phyloP scores from a whole-genome alignment of 2,329 filamentous ascomycete genomes.

The Curvularia hawaiiensis region DNA sequence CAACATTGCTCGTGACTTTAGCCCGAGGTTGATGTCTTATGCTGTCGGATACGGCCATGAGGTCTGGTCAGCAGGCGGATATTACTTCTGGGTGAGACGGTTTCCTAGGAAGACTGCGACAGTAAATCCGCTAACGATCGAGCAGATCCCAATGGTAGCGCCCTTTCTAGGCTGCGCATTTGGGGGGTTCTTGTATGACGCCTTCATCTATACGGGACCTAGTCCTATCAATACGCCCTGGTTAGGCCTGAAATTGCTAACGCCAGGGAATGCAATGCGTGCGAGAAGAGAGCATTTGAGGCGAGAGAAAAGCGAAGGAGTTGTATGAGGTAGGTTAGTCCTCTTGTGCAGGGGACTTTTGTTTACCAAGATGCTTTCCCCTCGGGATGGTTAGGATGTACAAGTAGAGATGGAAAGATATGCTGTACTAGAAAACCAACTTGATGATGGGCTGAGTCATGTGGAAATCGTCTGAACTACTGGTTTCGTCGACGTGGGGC shows the following conservation, averaged over 20 bases:
- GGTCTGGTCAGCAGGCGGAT: constrained; percentile 69
- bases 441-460: constrained; percentile 16
- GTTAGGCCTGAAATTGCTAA: constrained; percentile 64
- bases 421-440: neutral
- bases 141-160: constrained; percentile 71
- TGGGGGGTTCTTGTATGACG: constrained; percentile 40
- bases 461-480: constrained; percentile 3
- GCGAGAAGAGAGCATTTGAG: constrained; percentile 27
- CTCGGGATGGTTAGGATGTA: no score
- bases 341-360: neutral
- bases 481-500: no score
- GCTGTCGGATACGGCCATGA: constrained; percentile 70
- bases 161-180: constrained; percentile 64
- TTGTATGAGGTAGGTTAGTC: constrained; percentile 22
- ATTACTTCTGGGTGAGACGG: constrained; percentile 71
- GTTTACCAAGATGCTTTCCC: no score
- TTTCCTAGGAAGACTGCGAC: neutral
- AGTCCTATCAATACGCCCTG: constrained; percentile 72
- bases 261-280: constrained; percentile 28
- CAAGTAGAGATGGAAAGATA: neutral
- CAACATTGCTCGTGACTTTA: constrained; percentile 74
- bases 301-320: constrained; percentile 37
- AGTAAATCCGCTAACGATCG: neutral
- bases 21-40: constrained; percentile 69
- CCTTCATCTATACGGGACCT: constrained; percentile 68